phyloP scores from a whole-genome alignment of 139 green algal genomes.

The Deuterostichococcus epilithicus region DNA sequence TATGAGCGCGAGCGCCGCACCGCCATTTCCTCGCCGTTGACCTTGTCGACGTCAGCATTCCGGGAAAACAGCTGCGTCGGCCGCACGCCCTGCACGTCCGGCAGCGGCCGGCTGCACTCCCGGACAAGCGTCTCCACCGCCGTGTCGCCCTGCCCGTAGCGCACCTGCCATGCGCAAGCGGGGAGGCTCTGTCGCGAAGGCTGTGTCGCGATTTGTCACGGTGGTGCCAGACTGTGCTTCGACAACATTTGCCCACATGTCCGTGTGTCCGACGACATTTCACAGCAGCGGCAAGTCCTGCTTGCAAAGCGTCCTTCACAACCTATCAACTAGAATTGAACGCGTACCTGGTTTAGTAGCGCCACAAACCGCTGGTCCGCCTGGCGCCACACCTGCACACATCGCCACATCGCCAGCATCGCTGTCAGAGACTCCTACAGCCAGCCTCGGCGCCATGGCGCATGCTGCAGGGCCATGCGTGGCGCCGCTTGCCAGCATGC shows the following conservation, averaged over 20 bases:
- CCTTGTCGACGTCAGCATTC: constrained; percentile 60
- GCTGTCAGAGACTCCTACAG: not conserved
- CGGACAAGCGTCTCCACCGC: constrained; percentile 25
- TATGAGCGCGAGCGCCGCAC: no score
- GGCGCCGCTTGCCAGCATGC: no score
- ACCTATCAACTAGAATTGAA: no score
- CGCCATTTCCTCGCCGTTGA: constrained; percentile 47
- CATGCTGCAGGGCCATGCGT: not conserved
- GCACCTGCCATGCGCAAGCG: not conserved
- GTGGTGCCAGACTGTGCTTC: not conserved
- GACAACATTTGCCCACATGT: constrained; percentile 10
- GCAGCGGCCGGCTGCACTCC: constrained; percentile 33
- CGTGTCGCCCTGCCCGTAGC: constrained; percentile 12
- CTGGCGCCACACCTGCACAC: constrained; percentile 58
- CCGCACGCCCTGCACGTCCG: constrained; percentile 41
- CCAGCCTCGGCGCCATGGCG: no score
- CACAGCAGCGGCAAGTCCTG: no score
- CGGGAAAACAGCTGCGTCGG: constrained; percentile 55
- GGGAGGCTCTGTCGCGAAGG: no score
- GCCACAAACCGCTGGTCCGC: constrained; percentile 38
- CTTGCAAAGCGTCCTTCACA: no score
- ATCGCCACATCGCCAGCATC: not conserved
- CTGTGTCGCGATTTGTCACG: no score
- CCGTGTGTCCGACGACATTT: not conserved
- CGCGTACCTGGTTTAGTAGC: constrained; percentile 56